Evolutionary conservation across 78 protist species (phyloP).

Genomic region (Ministeria vibrans): DNA sequence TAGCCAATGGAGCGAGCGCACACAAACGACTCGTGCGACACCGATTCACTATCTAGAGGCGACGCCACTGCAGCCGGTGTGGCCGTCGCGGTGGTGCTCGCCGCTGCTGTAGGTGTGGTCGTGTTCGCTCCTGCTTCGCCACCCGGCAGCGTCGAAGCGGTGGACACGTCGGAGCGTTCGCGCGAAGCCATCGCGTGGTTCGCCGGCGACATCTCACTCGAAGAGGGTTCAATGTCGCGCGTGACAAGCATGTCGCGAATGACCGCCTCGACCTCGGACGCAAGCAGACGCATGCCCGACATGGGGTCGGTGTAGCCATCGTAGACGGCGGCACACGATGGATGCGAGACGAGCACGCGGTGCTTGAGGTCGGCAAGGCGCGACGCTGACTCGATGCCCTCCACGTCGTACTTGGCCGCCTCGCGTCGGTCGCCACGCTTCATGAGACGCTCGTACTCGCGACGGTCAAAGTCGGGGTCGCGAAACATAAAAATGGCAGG

Average conservation of each 20-base stretch:
- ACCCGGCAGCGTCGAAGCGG: no score
- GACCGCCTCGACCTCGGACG: not conserved
- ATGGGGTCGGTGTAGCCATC: not conserved
- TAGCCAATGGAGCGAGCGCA: not conserved
- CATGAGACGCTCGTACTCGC: not conserved
- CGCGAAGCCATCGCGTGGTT: no score
- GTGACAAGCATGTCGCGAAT: not conserved
- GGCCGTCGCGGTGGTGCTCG: no score
- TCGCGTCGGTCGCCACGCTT: no score
- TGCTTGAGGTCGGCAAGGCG: not conserved
- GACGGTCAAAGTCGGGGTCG: not conserved
- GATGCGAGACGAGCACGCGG: not conserved
- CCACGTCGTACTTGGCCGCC: not conserved
- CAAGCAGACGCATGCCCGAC: not conserved
- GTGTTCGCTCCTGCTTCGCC: no score
- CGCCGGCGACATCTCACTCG: no score
- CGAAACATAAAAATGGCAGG: not conserved
- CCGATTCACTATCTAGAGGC: not conserved
- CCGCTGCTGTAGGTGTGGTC: no score
- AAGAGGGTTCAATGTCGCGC: not conserved
- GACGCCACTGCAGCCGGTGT: no score
- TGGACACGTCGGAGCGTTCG: no score
- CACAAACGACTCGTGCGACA: not conserved
- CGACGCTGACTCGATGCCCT: not conserved
- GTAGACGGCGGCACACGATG: not conserved